Evolutionary conservation across 2,329 filamentous ascomycete species (phyloP).

Genomic region (Penicillium psychrosexuale): DNA sequence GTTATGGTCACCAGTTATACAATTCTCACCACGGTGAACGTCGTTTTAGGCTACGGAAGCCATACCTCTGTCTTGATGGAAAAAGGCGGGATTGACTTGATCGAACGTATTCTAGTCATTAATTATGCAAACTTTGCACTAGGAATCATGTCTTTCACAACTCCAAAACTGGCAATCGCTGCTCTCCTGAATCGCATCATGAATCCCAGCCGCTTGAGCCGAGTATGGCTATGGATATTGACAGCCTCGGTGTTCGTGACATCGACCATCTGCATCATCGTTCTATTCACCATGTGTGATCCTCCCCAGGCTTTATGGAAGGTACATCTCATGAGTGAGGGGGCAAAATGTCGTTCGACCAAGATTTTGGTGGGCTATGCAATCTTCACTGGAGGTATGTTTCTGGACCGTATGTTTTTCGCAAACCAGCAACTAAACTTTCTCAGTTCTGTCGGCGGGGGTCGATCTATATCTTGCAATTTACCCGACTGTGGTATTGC

Average conservation of each 20-base stretch:
- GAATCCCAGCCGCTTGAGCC: slow-evolving; percentile 21
- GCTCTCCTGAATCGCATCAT: slow-evolving; percentile 27
- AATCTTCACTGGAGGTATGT: slow-evolving; percentile 41
- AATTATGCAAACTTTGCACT: slow-evolving; percentile 26
- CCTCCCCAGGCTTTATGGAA: slow-evolving; percentile 43
- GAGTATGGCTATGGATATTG: slow-evolving; percentile 26
- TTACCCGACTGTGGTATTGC: slow-evolving; percentile 32
- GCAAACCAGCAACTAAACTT: not conserved
- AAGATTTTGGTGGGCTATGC: slow-evolving; percentile 40
- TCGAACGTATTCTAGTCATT: slow-evolving; percentile 23
- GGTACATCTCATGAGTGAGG: slow-evolving; percentile 23
- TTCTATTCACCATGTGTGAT: slow-evolving; percentile 45
- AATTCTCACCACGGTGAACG: slow-evolving; percentile 34
- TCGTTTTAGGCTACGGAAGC: slow-evolving; percentile 40
- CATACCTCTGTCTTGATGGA: slow-evolving; percentile 34
- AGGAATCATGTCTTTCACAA: slow-evolving; percentile 29
- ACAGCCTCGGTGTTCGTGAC: slow-evolving; percentile 29
- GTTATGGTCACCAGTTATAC: slow-evolving; percentile 33
- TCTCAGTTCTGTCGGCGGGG: slow-evolving; percentile 26
- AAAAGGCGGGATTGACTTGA: slow-evolving; percentile 20
- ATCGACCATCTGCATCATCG: slow-evolving; percentile 36
- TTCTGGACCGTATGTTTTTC: not conserved
- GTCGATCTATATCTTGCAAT: slow-evolving; percentile 34
- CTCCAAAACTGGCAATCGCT: slow-evolving; percentile 28
- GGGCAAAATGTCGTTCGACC: slow-evolving; percentile 35